Base-by-base conservation (phyloP, 2,329 filamentous ascomycete genomes). In the Fusarium poae region DNA sequence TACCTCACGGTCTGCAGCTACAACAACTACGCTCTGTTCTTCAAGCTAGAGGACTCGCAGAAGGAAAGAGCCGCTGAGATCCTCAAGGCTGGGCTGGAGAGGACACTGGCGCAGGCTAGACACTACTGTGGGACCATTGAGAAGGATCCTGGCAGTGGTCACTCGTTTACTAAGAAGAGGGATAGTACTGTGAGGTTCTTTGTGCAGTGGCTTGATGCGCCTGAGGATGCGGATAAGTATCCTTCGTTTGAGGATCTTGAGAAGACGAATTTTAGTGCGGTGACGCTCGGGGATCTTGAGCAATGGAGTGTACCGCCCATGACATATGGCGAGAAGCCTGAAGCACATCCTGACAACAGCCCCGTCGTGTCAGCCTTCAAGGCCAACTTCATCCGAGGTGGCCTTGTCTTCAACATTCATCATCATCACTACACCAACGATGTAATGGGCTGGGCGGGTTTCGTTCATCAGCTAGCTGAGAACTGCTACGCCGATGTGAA, bases 381-480 rank as follows among this genome's bases (percentile, higher is more conserved):
- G 53, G 78, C 78, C 1, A 83, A 79, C 67, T 79, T 84, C 40
- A 72, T 83, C 29, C 76, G 71, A 0, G 81, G 81, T 4, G 82
- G 81, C 0, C 60, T 83, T 2, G 75, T 83, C 12, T 77, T 83
- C 52, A 78, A 77, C 34, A 80, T 79, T 50, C 80, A 83, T 40
- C 70, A 75, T 50, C 82, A 83, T 44, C 82, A 84, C 57, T 83
- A 79, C 48, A 67, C 77, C 42, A 81, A 80, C 59, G 81, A 83
- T 62, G 71, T 81, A 0, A 81, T 80, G 77, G 80, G 79, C 5
- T 82, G 81, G 80, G 75, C 76, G 0, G 73, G 74, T 6, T 76
- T 80, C 23, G 68, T 73, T 0, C 75, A 78, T 20, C 80, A 83
- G 71, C 76, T 83, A 5, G 81, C 81, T 10, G 81, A 83, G 43